Conservation (phyloP, 176 grass and related monocot species). For the Triticum monococcum region DNA sequence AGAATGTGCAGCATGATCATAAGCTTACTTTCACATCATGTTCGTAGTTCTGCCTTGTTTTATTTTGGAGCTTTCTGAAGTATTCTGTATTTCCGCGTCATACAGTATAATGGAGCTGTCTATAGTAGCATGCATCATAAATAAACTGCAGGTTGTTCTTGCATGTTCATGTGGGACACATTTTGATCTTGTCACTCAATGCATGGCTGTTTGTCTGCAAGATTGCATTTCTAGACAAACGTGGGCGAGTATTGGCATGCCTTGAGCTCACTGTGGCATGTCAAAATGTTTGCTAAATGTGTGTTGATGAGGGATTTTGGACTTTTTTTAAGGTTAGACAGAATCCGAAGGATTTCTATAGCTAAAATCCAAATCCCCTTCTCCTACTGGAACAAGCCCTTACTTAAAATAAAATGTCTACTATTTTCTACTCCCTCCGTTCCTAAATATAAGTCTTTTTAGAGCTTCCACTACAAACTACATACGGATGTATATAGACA, state of each 20-base stretch:
- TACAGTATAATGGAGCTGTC: neutral
- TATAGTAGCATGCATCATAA: neutral
- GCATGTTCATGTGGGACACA: neutral
- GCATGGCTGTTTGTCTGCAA: neutral
- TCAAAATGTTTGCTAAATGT: neutral
- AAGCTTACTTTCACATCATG: neutral
- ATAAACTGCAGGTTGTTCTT: neutral
- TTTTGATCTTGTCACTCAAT: neutral
- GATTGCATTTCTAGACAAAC: constrained; percentile 23
- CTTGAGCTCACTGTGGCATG: neutral
- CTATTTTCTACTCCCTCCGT: neutral
- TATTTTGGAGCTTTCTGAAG: neutral
- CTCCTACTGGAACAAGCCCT: neutral
- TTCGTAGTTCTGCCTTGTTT: neutral
- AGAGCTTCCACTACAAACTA: too few species aligned
- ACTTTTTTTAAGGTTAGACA: neutral
- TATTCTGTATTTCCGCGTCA: neutral
- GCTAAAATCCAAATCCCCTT: neutral
- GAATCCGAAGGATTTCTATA: neutral
- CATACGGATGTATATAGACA: too few species aligned
- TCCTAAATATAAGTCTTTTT: too few species aligned
- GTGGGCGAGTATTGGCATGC: neutral
- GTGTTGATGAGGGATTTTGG: neutral
- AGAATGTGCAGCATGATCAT: neutral
- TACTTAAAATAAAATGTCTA: neutral